Evolutionary conservation across 2,329 filamentous ascomycete genomes (phyloP), one percentile per base, ranked within the genome.

Genomic region (Ophiosphaerella korrae): DNA sequence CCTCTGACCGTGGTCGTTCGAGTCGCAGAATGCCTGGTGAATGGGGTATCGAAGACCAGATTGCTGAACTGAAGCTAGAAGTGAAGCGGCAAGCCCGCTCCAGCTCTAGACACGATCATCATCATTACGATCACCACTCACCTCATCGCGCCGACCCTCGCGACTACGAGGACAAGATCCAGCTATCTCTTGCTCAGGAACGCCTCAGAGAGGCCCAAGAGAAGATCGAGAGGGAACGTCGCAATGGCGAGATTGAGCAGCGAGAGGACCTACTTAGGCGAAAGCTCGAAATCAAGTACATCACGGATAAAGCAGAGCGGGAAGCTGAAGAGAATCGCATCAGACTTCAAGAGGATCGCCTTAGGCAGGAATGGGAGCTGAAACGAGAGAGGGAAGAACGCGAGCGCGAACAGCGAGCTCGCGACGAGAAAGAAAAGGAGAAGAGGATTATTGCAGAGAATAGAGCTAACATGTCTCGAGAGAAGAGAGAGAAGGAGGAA

Each of bases 371-470:
- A 32, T 68, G 60, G 58, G 68, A 71, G 51, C 47, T 72, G 36
- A 66, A 66, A 53, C 54, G 52, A 13, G 66, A 67, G 40, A 55
- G 56, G 18, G 70, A 68, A 41, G 67, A 70, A 13, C 62, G 68
- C 16, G 62, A 70, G 8, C 70, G 72, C 39, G 70, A 76, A 26
- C 64, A 71, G 47, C 67, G 71, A 43, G 68, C 33, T 33, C 45
- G 33, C 2, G 75, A 52, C 60, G 69, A 13, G 71, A 75, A 55
- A 74, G 58, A 75, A 51, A 72, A 70, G 60, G 68, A 72, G 50
- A 73, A 78, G 57, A 67, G 64, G 32, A 70, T 76, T 47, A 53
- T 75, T 34, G 61, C 59, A 9, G 72, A 74, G 60, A 72, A 74
- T 56, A 72, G 73, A 51, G 68, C 71, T 23, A 75, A 73, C 50